Conservation (phyloP, 2,329 filamentous ascomycete genomes). For the Verticillium tricorpus region DNA sequence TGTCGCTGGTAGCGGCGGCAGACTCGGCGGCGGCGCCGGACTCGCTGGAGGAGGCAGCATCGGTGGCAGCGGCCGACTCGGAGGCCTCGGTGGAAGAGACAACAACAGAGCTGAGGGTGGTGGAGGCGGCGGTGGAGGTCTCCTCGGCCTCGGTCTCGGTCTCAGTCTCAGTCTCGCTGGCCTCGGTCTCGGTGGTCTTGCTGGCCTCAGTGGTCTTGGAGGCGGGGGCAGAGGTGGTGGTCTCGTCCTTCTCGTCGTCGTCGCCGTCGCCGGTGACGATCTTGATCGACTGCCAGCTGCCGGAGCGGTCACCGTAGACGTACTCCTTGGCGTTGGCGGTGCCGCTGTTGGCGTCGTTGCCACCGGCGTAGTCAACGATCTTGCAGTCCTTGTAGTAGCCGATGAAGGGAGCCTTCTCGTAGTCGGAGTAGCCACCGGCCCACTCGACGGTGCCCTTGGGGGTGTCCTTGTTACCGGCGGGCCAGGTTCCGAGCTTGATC, state of each 20-base stretch:
- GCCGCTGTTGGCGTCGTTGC: conserved; percentile 25
- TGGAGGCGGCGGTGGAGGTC: conserved; percentile 1
- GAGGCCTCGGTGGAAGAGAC: conserved; percentile 1
- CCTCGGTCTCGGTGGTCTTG: conserved; percentile 7
- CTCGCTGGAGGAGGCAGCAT: not conserved
- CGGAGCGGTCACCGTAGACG: conserved; percentile 44
- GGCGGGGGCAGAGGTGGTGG: conserved; percentile 10
- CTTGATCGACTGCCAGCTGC: conserved; percentile 44
- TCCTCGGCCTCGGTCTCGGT: conserved; percentile 4
- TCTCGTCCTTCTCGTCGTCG: conserved; percentile 8
- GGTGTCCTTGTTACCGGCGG: conserved; percentile 53
- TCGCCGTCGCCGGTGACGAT: conserved; percentile 28
- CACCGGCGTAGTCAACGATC: conserved; percentile 51
- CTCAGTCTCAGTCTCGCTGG: conserved; percentile 2
- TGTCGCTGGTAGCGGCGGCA: conserved; percentile 2
- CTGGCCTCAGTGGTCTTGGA: conserved; percentile 12
- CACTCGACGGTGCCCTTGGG: conserved; percentile 66
- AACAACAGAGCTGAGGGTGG: not conserved
- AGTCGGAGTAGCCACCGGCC: conserved; percentile 58
- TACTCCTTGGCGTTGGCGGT: conserved; percentile 42
- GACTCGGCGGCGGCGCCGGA: conserved; percentile 1
- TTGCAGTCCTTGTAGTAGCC: conserved; percentile 54
- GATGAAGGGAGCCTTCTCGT: conserved; percentile 45
- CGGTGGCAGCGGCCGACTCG: conserved; percentile 1
- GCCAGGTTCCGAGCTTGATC: conserved; percentile 66